Percentiles rank a stretch among this genome's conserved stretches.
These are phyloP conservation scores for Aristolochia fimbriata DNA, from an alignment of 164 flowering plant species.

Conservation along the genomic window DNA sequence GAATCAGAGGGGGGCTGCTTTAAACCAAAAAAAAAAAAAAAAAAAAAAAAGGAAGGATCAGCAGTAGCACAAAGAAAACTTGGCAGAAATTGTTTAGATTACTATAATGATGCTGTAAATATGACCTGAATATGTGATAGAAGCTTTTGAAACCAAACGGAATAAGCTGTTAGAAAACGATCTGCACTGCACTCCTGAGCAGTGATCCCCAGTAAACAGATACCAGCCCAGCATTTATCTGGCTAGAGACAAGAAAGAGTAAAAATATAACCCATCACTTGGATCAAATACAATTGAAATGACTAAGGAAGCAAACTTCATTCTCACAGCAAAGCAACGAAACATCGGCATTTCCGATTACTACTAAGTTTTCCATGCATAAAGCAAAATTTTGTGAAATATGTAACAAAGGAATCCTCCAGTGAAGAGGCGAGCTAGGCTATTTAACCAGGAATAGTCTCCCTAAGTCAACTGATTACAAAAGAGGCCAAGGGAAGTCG, in stretches of 20 bases:
- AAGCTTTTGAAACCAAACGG: conserved; percentile 57
- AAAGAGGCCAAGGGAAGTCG: no score
- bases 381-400: no score
- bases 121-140: conserved; percentile 55
- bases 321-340: not conserved
- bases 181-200: conserved; percentile 53
- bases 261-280: conserved; percentile 1
- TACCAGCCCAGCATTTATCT: conserved; percentile 87
- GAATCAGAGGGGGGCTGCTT: conserved; percentile 47
- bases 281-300: not conserved
- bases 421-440: not conserved
- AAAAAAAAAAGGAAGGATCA: not conserved
- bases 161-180: conserved; percentile 56
- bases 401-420: not conserved
- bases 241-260: conserved; percentile 34
- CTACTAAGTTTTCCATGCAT: not conserved
- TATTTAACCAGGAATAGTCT: not conserved
- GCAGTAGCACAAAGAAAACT: not conserved
- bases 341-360: not conserved
- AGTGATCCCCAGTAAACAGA: conserved; percentile 70
- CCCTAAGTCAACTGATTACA: no score
- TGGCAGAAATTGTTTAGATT: not conserved
- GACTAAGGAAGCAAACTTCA: not conserved
- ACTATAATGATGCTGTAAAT: not conserved
- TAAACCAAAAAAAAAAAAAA: conserved; percentile 11